Evolutionary conservation across 2,329 filamentous ascomycete genomes (phyloP), one percentile per base, ranked within the genome.

Genomic region (Ophiosphaerella korrae): DNA sequence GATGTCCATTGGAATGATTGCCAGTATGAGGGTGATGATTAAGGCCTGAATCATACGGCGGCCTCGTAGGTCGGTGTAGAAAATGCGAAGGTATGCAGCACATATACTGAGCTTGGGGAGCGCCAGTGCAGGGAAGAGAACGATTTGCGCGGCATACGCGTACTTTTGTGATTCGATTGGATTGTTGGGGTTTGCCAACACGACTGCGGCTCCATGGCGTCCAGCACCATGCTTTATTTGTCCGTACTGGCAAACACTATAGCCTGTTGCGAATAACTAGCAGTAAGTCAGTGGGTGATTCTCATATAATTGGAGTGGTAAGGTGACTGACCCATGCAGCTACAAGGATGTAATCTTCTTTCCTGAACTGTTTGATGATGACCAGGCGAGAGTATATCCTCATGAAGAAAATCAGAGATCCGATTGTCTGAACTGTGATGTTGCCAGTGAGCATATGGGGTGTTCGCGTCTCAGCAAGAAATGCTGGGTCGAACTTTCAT

Each of bases 51-150:
- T 64, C 34, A 63, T 48, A 16, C 36, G 50, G 4, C 63, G 57
- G 3, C 59, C 57, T 7, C 35, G 44, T 12, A 42, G 41, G 37
- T 64, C 59, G 5, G 43, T 35, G 45, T 52, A 55, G 47, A 66
- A 64, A 21, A 66, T 57, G 21, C 63, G 61, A 11, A 64, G 46
- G 35, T 66, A 66, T 13, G 52, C 52, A 11, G 60, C 51, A 26
- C 63, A 64, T 33, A 66, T 64, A 51, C 63, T 66, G 37, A 63
- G 37, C 48, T 64, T 66, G 3, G 59, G 48, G 8, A 57, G 8
- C 2, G 57, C 47, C n/a, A 66, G 57, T 3, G 53, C 60, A 7
- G 50, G 41, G 11, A 61, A 48, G 24, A 58, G 37, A 6, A 59
- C 8, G 37, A 64, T 45, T 34, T 58, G 50, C 3, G 59, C 55